Conservation (phyloP, 2,329 filamentous ascomycete genomes). For the Raffaelea albimanens region DNA sequence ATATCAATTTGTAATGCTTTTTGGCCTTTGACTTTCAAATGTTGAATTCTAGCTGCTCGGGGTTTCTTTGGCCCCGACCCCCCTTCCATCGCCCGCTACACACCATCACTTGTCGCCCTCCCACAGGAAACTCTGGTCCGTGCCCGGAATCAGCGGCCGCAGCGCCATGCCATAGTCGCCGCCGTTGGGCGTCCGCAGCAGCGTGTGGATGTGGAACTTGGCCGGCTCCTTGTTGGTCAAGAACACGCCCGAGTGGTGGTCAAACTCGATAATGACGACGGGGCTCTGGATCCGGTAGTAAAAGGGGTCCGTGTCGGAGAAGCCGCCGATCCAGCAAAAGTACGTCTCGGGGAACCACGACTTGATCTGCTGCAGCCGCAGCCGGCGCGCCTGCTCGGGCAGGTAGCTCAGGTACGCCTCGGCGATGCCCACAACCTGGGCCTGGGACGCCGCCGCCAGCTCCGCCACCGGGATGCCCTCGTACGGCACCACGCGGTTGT, state of each 20-base stretch:
- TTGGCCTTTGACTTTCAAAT: too few relatives aligned
- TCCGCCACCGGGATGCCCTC: conserved; percentile 52
- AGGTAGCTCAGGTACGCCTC: conserved; percentile 61
- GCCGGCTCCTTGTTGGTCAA: conserved; percentile 62
- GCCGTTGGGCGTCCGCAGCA: conserved; percentile 61
- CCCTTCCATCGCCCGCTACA: too few relatives aligned
- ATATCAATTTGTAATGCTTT: too few relatives aligned
- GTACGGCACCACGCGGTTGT: conserved; percentile 68
- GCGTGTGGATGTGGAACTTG: conserved; percentile 72
- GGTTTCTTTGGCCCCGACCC: too few relatives aligned
- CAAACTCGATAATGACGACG: conserved; percentile 66
- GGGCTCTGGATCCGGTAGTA: conserved; percentile 73
- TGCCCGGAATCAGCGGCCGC: conserved; percentile 23
- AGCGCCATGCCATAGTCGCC: conserved; percentile 64
- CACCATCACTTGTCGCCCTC: conserved; percentile 22
- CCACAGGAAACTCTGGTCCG: conserved; percentile 33
- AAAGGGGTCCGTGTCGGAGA: conserved; percentile 57
- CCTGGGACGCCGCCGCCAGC: conserved; percentile 38
- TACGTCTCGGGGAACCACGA: conserved; percentile 60
- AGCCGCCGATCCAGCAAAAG: conserved; percentile 71
- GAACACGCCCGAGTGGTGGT: conserved; percentile 73
- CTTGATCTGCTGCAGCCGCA: conserved; percentile 45
- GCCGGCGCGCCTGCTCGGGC: conserved; percentile 41
- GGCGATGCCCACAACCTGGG: conserved; percentile 47
- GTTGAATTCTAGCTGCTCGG: too few relatives aligned